Base-by-base conservation (phyloP, 1,139 yeast genomes). In the Magnusiomyces tetraspermus region DNA sequence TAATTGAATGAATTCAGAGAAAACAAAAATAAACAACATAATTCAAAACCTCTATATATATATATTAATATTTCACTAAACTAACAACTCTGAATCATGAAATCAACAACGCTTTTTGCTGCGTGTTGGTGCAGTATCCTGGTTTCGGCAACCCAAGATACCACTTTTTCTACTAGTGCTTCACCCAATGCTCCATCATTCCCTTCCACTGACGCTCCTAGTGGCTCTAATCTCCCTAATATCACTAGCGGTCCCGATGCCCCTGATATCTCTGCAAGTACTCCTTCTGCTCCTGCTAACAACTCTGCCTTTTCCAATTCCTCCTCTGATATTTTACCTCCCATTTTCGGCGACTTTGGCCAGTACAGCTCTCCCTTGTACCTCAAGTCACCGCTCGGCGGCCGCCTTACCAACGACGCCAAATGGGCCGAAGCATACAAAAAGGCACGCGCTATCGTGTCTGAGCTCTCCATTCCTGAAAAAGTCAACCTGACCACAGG, bases 401-500 rank as follows among this genome's bases (percentile, higher is more conserved):
- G 64, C 2, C 54, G 66, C 30, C 37, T 59, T 8, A 50, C 57
- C 1, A 54, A 54, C 11, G 62, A 61, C 47, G 67, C 69, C 48
- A 72, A 73, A 23, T 81, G 85, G 85, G 78, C 73, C 56, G 72
- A 68, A 13, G 84, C 85, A 0, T 80, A 74, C 61, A 76, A 72
- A 24, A 75, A 76, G 53, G 85, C 85, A 1, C 68, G 79, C 53
- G 76, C 73, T 53, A 66, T 79, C 31, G 77, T 73, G 28, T 76
- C 76, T 56, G 76, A 76, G 58, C 76, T 81, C 78, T 71, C 83
- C 1, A 72, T 77, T 41, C 67, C 75, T 19, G 85, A 81, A 61
- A 80, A 79, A 60, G 83, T 79, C 42, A 80, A 80, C 61, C 65
- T 81, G 53, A 80, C 85, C 5, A 77, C 84, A 1, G 85, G 85